These are phyloP conservation scores for Aeschynomene evenia DNA, from an alignment of 306 rosid genomes.

Conservation along the genomic window DNA sequence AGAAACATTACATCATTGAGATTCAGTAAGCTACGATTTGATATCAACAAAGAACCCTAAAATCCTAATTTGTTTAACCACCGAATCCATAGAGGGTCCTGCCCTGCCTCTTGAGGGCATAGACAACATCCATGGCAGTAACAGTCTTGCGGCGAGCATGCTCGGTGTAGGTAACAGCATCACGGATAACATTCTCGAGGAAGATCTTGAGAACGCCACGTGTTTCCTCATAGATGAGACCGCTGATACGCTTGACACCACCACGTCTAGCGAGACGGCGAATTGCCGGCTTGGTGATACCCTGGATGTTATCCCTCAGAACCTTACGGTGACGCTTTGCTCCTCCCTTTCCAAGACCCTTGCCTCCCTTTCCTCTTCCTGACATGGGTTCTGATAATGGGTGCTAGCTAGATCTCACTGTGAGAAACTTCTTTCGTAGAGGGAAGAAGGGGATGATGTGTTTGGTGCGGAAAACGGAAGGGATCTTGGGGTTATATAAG, in stretches of 20 bases:
- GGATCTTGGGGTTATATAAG: neutral
- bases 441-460: neutral
- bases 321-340: slow-evolving; percentile 57
- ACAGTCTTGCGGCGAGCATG: slow-evolving; percentile 54
- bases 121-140: slow-evolving; percentile 55
- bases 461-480: neutral
- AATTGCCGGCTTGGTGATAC: slow-evolving; percentile 50
- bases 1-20: neutral
- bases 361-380: slow-evolving; percentile 55
- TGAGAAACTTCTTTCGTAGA: too few species aligned
- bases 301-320: slow-evolving; percentile 50
- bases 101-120: slow-evolving; percentile 52
- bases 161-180: slow-evolving; percentile 53
- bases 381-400: slow-evolving; percentile 16
- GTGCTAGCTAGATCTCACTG: too few species aligned
- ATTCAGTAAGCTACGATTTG: neutral
- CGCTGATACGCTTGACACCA: slow-evolving; percentile 55
- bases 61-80: slow-evolving; percentile 19
- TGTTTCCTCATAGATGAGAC: slow-evolving; percentile 48
- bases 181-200: slow-evolving; percentile 46
- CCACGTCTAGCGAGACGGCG: slow-evolving; percentile 54
- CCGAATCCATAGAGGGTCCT: slow-evolving; percentile 54
- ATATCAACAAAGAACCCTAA: neutral
- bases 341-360: slow-evolving; percentile 51
- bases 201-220: slow-evolving; percentile 50